Evolutionary conservation across 352 stramenopile species (phyloP).

Genomic region (Chrysophaeum taylorii): DNA sequence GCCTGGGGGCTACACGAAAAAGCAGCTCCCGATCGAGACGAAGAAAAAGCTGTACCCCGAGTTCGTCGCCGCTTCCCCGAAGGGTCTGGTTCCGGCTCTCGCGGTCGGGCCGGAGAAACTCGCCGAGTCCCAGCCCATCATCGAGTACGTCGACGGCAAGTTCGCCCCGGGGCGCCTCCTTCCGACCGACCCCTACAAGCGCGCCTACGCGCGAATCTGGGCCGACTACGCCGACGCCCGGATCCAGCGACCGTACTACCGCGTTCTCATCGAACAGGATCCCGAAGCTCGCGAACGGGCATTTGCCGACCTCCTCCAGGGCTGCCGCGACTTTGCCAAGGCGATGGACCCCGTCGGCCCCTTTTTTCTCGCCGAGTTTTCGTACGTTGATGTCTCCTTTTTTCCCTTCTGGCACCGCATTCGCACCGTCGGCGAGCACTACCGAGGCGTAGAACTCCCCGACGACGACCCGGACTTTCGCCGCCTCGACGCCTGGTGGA

Average conservation of each 20-base stretch:
- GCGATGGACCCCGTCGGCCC: not conserved
- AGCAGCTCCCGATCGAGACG: not conserved
- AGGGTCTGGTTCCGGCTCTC: not conserved
- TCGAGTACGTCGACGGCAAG: not conserved
- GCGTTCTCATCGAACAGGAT: not conserved
- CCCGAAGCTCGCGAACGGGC: not conserved
- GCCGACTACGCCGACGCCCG: not conserved
- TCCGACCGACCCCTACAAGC: not conserved
- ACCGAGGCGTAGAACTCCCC: not conserved
- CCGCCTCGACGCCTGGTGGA: not conserved
- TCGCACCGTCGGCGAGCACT: not conserved
- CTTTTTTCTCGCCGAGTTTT: not conserved
- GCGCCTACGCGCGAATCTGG: not conserved
- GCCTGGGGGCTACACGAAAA: not conserved
- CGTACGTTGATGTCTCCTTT: not conserved
- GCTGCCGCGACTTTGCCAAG: not conserved
- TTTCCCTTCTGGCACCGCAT: not conserved
- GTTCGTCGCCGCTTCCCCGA: not conserved
- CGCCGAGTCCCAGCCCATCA: not conserved
- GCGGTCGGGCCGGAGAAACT: not conserved
- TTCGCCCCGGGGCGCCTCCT: not conserved
- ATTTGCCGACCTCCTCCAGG: not conserved
- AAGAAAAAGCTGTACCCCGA: not conserved
- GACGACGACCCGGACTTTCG: not conserved
- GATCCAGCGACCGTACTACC: not conserved